Percentiles rank a stretch among this genome's conserved stretches.
phyloP scores from a whole-genome alignment of 441 rosid species.

The Arabidopsis hybrid region DNA sequence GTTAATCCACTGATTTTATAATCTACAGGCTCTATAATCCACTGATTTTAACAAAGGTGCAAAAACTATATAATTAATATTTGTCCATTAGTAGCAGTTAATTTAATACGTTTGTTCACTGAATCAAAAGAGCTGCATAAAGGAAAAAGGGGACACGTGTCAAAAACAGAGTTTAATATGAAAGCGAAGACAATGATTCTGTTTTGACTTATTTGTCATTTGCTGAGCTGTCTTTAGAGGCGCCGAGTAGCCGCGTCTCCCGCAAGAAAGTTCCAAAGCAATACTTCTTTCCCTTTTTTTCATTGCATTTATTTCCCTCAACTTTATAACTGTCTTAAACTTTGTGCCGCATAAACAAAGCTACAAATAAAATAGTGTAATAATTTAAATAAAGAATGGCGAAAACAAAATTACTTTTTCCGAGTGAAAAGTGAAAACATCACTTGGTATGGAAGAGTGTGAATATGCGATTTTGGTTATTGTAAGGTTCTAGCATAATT shows the following conservation, averaged over 20 bases:
- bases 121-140: background rate
- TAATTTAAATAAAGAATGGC: background rate
- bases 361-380: background rate
- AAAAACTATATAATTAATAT: background rate
- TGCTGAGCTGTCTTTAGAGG: conserved; percentile 39
- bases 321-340: conserved; percentile 5
- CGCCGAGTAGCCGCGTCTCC: conserved; percentile 45
- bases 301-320: conserved; percentile 6
- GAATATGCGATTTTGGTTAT: background rate
- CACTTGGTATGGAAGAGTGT: background rate
- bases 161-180: background rate
- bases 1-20: too few relatives aligned
- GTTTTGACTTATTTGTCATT: conserved; percentile 24
- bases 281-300: background rate
- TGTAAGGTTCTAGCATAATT: background rate
- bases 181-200: conserved; percentile 32
- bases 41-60: background rate
- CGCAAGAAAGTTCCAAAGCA: conserved; percentile 32
- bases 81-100: conserved; percentile 11
- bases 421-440: too few relatives aligned
- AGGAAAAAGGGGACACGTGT: conserved; percentile 29
- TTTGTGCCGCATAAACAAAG: conserved; percentile 20
- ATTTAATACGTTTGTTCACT: conserved; percentile 10
- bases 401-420: background rate
- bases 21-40: background rate